These are phyloP conservation scores for Kwoniella shandongensis DNA, from an alignment of 768 basidiomycete genomes.

Conservation along the genomic window DNA sequence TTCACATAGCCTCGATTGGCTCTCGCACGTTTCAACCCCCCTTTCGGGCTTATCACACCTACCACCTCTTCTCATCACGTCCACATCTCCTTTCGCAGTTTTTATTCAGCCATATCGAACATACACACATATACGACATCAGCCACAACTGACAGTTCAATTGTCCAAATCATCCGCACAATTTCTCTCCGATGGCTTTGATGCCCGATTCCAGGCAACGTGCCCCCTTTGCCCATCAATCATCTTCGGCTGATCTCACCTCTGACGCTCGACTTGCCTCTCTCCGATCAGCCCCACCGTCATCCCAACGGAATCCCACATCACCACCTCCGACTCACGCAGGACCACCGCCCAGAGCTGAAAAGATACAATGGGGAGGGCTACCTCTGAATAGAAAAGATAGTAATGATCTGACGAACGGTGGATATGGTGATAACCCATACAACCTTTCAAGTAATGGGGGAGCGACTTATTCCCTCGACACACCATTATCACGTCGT, in stretches of 20 bases:
- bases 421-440: conserved; percentile 16
- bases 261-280: conserved; percentile 16
- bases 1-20: no score
- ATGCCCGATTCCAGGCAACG: conserved; percentile 41
- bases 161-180: no score
- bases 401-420: conserved; percentile 13
- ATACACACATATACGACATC: no score
- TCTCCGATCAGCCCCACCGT: conserved; percentile 13
- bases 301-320: conserved; percentile 1
- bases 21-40: no score
- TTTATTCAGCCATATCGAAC: no score
- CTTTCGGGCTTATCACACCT: no score
- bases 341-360: neutral
- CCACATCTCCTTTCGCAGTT: no score
- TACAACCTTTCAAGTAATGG: conserved; percentile 5
- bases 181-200: conserved; percentile 20
- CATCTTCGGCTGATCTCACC: conserved; percentile 36
- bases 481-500: conserved; percentile 7
- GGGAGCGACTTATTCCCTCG: conserved; percentile 4
- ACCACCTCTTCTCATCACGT: no score
- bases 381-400: conserved; percentile 7
- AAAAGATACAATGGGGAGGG: conserved; percentile 4
- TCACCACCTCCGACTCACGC: neutral
- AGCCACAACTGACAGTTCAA: no score
- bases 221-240: conserved; percentile 43